phyloP scores from a whole-genome alignment of 2,329 filamentous ascomycete genomes.

The Colletotrichum trifolii region DNA sequence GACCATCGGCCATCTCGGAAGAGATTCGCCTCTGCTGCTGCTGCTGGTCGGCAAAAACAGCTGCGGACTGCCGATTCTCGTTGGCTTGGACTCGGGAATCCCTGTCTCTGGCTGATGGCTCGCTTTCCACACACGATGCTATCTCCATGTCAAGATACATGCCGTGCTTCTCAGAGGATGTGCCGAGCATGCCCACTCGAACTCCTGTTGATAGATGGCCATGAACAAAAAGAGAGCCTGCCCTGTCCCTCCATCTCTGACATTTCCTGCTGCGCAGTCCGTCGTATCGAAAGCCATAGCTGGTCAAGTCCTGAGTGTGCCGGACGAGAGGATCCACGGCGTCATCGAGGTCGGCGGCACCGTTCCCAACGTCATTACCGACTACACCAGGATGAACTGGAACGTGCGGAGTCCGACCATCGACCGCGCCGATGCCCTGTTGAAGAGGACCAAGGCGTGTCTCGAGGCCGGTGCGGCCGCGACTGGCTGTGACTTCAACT shows the following conservation, averaged over 20 bases:
- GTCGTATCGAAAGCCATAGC: too few relatives aligned
- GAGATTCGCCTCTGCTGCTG: not conserved
- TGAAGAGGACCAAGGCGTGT: constrained; percentile 48
- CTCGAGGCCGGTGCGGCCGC: constrained; percentile 49
- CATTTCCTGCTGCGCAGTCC: too few relatives aligned
- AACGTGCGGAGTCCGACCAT: constrained; percentile 51
- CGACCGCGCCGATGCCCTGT: constrained; percentile 42
- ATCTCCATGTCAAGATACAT: constrained; percentile 1
- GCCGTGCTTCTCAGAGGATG: constrained; percentile 12
- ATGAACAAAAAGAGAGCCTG: not conserved
- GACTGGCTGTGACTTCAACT: constrained; percentile 49
- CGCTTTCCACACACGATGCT: constrained; percentile 5
- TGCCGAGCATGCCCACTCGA: constrained; percentile 1
- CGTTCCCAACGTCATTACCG: constrained; percentile 53
- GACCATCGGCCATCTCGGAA: constrained; percentile 25
- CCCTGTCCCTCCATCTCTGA: not conserved
- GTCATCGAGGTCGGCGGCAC: constrained; percentile 51
- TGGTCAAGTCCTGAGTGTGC: constrained; percentile 5
- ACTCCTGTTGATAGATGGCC: not conserved
- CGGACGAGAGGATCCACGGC: constrained; percentile 50
- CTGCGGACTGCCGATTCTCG: constrained; percentile 20
- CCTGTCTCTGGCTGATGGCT: not conserved
- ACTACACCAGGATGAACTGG: constrained; percentile 52
- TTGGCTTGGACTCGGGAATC: not conserved
- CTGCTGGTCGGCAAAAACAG: constrained; percentile 26